Conservation (phyloP, 2,329 filamentous ascomycete genomes). For the Penicillium janthinellum region DNA sequence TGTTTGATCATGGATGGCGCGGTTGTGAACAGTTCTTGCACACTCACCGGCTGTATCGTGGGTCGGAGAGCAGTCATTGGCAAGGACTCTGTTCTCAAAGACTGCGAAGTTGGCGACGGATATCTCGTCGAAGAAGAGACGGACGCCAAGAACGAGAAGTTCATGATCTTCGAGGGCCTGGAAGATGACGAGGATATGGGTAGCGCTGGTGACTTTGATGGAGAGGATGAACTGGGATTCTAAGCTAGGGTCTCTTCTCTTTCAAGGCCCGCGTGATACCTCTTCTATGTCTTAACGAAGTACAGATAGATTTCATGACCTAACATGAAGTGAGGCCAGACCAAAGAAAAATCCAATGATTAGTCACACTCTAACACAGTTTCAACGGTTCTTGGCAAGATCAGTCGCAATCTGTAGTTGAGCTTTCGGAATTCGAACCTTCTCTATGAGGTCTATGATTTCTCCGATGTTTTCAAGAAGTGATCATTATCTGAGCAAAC, state of each 20-base stretch:
- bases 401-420: neutral
- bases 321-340: neutral
- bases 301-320: slow-evolving; percentile 4
- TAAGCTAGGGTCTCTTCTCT: slow-evolving; percentile 1
- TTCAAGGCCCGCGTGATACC: slow-evolving; percentile 1
- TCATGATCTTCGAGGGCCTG: slow-evolving; percentile 56
- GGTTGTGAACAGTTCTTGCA: slow-evolving; percentile 72
- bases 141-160: slow-evolving; percentile 64
- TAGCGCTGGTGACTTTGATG: slow-evolving; percentile 33
- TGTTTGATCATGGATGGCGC: slow-evolving; percentile 93
- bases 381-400: no score
- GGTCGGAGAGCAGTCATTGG: slow-evolving; percentile 80
- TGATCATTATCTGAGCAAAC: neutral
- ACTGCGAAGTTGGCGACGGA: slow-evolving; percentile 87
- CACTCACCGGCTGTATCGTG: slow-evolving; percentile 83
- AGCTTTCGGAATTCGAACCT: neutral
- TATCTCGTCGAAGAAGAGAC: slow-evolving; percentile 82
- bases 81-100: slow-evolving; percentile 76
- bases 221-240: slow-evolving; percentile 25
- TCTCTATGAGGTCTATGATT: neutral
- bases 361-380: no score
- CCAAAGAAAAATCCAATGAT: no score
- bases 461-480: neutral
- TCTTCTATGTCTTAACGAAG: slow-evolving; percentile 12
- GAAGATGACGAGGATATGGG: slow-evolving; percentile 40